Evolutionary conservation across 2,329 filamentous ascomycete species (phyloP).

Genomic region (Phyllosticta citriasiana): DNA sequence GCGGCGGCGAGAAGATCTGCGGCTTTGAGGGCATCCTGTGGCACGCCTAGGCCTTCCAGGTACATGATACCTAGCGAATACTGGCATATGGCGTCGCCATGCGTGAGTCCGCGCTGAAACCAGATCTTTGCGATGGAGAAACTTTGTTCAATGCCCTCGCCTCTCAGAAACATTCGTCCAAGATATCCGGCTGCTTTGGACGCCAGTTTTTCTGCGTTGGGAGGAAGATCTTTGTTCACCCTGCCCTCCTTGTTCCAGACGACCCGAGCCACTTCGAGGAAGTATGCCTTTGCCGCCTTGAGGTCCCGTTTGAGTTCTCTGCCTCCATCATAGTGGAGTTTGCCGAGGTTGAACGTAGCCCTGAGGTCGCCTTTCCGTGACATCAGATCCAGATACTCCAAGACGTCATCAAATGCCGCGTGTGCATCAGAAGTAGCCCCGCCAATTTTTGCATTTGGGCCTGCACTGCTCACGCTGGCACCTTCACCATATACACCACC

Average conservation of each 20-base stretch:
- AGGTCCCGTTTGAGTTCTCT: conserved; percentile 65
- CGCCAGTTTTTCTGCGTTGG: conserved; percentile 65
- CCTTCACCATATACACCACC: conserved; percentile 94
- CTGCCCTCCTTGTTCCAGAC: conserved; percentile 80
- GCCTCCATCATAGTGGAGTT: conserved; percentile 81
- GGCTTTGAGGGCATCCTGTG: conserved; percentile 60
- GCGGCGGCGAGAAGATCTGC: conserved; percentile 67
- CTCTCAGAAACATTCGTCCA: conserved; percentile 80
- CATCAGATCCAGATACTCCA: conserved; percentile 88
- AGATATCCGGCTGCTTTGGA: conserved; percentile 79
- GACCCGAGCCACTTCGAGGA: conserved; percentile 65
- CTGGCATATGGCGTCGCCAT: conserved; percentile 74
- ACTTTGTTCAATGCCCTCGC: conserved; percentile 73
- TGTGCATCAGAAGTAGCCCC: conserved; percentile 69
- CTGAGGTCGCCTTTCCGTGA: conserved; percentile 82
- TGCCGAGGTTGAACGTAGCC: conserved; percentile 75
- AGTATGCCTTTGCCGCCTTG: conserved; percentile 66
- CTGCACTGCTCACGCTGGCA: conserved; percentile 80
- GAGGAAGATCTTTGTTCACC: conserved; percentile 57
- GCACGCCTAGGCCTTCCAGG: conserved; percentile 64
- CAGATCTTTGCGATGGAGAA: conserved; percentile 67
- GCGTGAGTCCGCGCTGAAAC: conserved; percentile 69
- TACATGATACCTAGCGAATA: conserved; percentile 78
- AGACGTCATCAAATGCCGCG: conserved; percentile 81
- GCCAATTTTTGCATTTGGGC: conserved; percentile 66